Conservation (phyloP, 169 alveolate species). For the Eimeria zaria region DNA sequence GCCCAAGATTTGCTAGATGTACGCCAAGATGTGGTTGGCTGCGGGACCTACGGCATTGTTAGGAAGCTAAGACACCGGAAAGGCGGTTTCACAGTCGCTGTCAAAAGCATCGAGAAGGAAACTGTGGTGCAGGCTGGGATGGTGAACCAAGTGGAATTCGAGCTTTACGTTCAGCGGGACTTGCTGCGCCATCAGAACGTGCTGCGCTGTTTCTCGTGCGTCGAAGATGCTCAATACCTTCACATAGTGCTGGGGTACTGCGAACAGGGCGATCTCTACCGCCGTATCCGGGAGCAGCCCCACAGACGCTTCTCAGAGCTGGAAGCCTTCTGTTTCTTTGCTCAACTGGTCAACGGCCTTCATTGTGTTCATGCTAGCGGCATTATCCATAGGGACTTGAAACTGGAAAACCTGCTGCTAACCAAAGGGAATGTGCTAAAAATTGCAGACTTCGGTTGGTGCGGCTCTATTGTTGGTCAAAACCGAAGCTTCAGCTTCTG, state of each 20-base stretch:
- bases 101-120: slow-evolving; percentile 93
- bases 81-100: slow-evolving; percentile 93
- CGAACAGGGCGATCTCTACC: slow-evolving; percentile 94
- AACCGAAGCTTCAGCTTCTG: slow-evolving; percentile 93
- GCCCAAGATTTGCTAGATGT: slow-evolving; percentile 35
- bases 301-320: slow-evolving; percentile 92
- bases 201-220: slow-evolving; percentile 90
- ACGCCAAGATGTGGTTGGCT: slow-evolving; percentile 89
- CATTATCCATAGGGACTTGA: slow-evolving; percentile 95
- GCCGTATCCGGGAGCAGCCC: slow-evolving; percentile 91
- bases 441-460: slow-evolving; percentile 97
- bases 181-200: slow-evolving; percentile 94
- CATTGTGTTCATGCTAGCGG: slow-evolving; percentile 95
- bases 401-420: slow-evolving; percentile 94
- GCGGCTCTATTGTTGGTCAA: slow-evolving; percentile 85
- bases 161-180: slow-evolving; percentile 94
- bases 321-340: slow-evolving; percentile 93
- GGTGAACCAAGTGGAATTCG: slow-evolving; percentile 91
- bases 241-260: slow-evolving; percentile 95
- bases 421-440: slow-evolving; percentile 91
- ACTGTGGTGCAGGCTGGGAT: slow-evolving; percentile 91
- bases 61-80: slow-evolving; percentile 92
- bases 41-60: slow-evolving; percentile 97
- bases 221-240: slow-evolving; percentile 94
- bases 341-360: slow-evolving; percentile 95